Conservation (phyloP, 1,139 yeast genomes). For the Debaryomyces robertsiae region DNA sequence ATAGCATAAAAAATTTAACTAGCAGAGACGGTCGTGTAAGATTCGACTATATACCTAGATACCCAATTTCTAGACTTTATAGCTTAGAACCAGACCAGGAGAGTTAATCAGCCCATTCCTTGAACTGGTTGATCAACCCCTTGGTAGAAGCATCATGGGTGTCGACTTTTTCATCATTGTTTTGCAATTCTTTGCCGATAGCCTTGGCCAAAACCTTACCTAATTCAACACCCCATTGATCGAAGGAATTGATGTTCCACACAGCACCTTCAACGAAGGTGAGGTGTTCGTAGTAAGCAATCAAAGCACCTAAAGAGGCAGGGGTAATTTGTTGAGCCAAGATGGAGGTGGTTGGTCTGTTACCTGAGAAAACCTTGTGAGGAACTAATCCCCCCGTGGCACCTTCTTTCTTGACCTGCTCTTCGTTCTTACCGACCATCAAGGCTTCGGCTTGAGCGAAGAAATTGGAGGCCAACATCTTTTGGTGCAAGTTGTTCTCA, state of each 20-base stretch:
- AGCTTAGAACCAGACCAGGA: neutral
- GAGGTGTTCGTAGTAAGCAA: slow-evolving; percentile 95
- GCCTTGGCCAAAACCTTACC: slow-evolving; percentile 98
- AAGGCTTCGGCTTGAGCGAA: slow-evolving; percentile 98
- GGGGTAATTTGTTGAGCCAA: slow-evolving; percentile 96
- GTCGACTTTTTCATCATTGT: slow-evolving; percentile 49
- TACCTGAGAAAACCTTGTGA: slow-evolving; percentile 95
- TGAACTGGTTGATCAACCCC: slow-evolving; percentile 91
- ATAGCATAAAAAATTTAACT: slow-evolving; percentile 2
- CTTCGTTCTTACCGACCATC: slow-evolving; percentile 92
- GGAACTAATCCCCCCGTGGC: slow-evolving; percentile 84
- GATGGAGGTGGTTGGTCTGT: slow-evolving; percentile 98
- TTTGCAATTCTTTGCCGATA: slow-evolving; percentile 84
- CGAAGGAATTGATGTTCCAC: slow-evolving; percentile 99
- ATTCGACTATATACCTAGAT: neutral
- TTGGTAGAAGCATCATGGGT: slow-evolving; percentile 90
- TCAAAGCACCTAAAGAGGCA: slow-evolving; percentile 90
- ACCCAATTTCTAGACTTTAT: neutral
- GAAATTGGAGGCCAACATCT: slow-evolving; percentile 97
- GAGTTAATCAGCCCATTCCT: slow-evolving; percentile 64
- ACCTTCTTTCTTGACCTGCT: slow-evolving; percentile 86
- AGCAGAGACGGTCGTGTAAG: slow-evolving; percentile 2
- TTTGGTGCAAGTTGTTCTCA: slow-evolving; percentile 90
- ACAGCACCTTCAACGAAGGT: slow-evolving; percentile 98
- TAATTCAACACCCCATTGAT: slow-evolving; percentile 99